Base-by-base conservation (phyloP, 163 green algal species). In the Scenedesmus sp. region DNA sequence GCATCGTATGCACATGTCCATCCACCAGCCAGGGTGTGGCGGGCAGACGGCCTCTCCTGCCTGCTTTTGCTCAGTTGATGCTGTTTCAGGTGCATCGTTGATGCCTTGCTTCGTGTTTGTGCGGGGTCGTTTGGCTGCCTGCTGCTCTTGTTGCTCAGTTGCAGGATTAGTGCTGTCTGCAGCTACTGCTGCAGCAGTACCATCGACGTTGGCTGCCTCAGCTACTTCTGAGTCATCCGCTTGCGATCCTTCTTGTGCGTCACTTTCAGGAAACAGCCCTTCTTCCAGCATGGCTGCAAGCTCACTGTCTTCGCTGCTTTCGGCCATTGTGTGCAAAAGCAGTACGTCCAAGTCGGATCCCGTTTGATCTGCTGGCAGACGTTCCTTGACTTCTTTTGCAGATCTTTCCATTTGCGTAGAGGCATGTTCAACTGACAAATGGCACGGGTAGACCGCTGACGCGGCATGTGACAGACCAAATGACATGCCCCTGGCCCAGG, bases 1-100 rank as follows among this genome's bases (percentile, higher is more conserved):
- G 49, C 88, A 92, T 18, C 88, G 88, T 79, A 92, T 88, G 88
- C 81, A 92, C 40, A 92, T 79, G 65, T 40, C 68, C 18, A 73
- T 59, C 56, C 79, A 87, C 13, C 35, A 91, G 53, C 79, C 87
- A 7, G 87, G 87, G 33, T 91, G 87, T 12, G 78, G 87, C 35
- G 79, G 78, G 59, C 59, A 87, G 40, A 80, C 4, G 73, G 72
- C n/a, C 24, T 42, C 83, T 56, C 46, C 83, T 89, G 65, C 33
- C 30, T 59, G 40, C 65, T 68, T 30, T n/a, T 70, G n/a, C 42
- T 44, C 26, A 53, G 81, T n/a, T n/a, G n/a, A 20, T 56, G 49
- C 30, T 56, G 49, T 12, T 22, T 49, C 6, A 3, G 10, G 12
- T n/a, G 81, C 46, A 35, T 86, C 46, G 6, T 37, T 40, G 30